phyloP scores from a whole-genome alignment of 805 yeast species.

The Scheffersomyces spartinae region DNA sequence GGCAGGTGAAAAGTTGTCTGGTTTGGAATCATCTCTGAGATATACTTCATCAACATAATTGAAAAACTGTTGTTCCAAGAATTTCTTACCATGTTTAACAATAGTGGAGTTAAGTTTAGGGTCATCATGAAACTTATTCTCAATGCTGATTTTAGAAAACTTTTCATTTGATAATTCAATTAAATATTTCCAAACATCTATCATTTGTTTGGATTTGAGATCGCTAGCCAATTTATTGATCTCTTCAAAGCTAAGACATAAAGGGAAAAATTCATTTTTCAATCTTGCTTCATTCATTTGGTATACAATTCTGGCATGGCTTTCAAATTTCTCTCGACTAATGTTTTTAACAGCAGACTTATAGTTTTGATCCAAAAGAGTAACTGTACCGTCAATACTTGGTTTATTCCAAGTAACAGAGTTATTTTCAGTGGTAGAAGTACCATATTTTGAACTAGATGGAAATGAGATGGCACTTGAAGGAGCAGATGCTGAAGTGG shows the following conservation, averaged over 20 bases:
- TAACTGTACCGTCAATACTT: conserved; percentile 19
- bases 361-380: conserved; percentile 14
- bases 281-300: conserved; percentile 63
- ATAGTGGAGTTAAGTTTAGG: conserved; percentile 31
- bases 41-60: conserved; percentile 60
- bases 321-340: conserved; percentile 52
- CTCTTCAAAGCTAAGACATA: conserved; percentile 50
- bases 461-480: not conserved
- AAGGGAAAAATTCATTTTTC: conserved; percentile 36
- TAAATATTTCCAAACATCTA: conserved; percentile 65
- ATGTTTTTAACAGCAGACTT: conserved; percentile 17
- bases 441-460: not conserved
- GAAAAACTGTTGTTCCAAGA: conserved; percentile 68
- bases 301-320: conserved; percentile 61
- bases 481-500: not conserved
- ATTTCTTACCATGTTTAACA: conserved; percentile 42
- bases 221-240: conserved; percentile 48
- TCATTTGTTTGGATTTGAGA: conserved; percentile 55
- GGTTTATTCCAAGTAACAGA: conserved; percentile 25
- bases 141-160: conserved; percentile 20
- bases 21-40: conserved; percentile 37
- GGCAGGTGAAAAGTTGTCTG: conserved; percentile 33
- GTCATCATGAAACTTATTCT: conserved; percentile 19
- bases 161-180: conserved; percentile 32
- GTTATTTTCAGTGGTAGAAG: conserved; percentile 7